phyloP scores from a whole-genome alignment of 1,284 basidiomycete genomes.

The Rhodofomes roseus region DNA sequence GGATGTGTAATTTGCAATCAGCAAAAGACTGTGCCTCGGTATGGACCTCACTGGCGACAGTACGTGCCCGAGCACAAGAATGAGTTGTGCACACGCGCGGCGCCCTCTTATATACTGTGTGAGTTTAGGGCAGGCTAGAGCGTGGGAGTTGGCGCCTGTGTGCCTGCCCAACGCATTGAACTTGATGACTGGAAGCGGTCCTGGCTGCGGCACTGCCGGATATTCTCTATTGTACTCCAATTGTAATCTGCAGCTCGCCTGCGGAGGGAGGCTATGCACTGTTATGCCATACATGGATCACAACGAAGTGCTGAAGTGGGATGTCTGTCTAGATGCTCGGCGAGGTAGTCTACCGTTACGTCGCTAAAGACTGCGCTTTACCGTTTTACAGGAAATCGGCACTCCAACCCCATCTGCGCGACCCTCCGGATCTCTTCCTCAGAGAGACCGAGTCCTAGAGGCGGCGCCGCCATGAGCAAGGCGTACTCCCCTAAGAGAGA shows the following conservation, averaged over 20 bases:
- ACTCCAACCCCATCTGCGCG: constrained; percentile 59
- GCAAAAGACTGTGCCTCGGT: constrained; percentile 89
- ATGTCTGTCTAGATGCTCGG: too few species aligned
- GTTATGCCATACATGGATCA: too few species aligned
- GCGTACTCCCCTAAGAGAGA: constrained; percentile 75
- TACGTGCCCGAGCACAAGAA: constrained; percentile 92
- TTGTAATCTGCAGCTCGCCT: too few species aligned
- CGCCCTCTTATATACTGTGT: constrained; percentile 13
- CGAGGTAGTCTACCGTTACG: too few species aligned
- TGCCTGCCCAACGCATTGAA: background rate
- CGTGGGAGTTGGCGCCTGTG: background rate
- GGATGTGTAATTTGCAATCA: constrained; percentile 80
- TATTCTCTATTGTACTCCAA: too few species aligned
- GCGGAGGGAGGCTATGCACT: too few species aligned
- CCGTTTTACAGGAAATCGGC: constrained; percentile 25
- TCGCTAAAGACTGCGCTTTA: too few species aligned
- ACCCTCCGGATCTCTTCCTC: constrained; percentile 54
- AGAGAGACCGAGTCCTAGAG: constrained; percentile 63
- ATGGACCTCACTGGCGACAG: constrained; percentile 88
- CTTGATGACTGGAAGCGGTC: too few species aligned
- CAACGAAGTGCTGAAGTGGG: too few species aligned
- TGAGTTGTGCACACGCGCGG: constrained; percentile 26
- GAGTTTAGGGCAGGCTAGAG: constrained; percentile 9
- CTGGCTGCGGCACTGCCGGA: too few species aligned
- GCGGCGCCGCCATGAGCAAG: constrained; percentile 62